These are phyloP conservation scores for Corymbia citriodora DNA, from an alignment of 441 rosid genomes.

Conservation along the genomic window DNA sequence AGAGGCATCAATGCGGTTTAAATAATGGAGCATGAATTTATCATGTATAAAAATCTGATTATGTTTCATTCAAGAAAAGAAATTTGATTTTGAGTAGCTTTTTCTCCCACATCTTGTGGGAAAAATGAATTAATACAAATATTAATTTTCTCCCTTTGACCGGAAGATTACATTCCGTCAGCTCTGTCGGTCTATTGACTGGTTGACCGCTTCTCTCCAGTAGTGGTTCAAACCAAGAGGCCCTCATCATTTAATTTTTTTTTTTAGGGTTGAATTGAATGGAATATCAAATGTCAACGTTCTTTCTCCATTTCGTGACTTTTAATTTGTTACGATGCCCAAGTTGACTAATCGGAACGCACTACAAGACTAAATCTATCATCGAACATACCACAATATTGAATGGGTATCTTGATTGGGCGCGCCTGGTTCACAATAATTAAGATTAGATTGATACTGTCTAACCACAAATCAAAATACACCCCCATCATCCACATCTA, in stretches of 20 bases:
- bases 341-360: neutral
- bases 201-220: neutral
- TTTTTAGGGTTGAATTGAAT: neutral
- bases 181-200: neutral
- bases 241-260: neutral
- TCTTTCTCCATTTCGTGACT: neutral
- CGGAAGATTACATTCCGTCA: neutral
- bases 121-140: neutral
- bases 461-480: neutral
- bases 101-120: neutral
- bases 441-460: neutral
- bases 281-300: neutral
- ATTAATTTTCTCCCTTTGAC: neutral
- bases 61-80: neutral
- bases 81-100: neutral
- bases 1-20: no score
- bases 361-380: neutral
- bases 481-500: neutral
- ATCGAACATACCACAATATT: neutral
- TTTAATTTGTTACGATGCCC: neutral
- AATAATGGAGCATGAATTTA: neutral
- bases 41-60: neutral
- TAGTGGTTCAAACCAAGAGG: neutral
- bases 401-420: neutral
- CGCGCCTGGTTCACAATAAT: fast-evolving